Conservation (phyloP, 495 filamentous ascomycete species). For the Aspergillus affinis region DNA sequence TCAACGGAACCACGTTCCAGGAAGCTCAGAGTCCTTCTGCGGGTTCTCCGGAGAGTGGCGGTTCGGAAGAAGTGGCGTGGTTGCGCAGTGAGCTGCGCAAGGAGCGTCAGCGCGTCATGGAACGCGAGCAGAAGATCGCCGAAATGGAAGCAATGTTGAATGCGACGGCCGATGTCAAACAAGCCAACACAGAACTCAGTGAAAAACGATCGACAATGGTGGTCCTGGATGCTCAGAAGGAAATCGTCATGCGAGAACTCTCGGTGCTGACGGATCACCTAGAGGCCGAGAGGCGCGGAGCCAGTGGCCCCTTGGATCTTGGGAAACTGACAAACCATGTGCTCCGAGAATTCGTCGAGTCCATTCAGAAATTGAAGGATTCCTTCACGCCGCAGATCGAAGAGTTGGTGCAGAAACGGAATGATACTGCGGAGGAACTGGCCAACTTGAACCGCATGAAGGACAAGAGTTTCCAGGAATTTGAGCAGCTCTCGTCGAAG, state of each 20-base stretch:
- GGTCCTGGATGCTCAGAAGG: slow-evolving; percentile 89
- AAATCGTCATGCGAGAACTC: slow-evolving; percentile 91
- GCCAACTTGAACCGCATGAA: slow-evolving; percentile 74
- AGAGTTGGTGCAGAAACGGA: slow-evolving; percentile 77
- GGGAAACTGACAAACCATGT: slow-evolving; percentile 79
- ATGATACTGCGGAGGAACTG: slow-evolving; percentile 79
- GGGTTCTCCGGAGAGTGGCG: slow-evolving; percentile 50
- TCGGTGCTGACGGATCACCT: slow-evolving; percentile 81
- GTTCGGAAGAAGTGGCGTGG: slow-evolving; percentile 68
- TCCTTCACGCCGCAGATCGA: slow-evolving; percentile 76
- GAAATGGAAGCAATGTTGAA: slow-evolving; percentile 76
- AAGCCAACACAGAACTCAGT: slow-evolving; percentile 78
- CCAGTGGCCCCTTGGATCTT: slow-evolving; percentile 63
- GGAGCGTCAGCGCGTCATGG: slow-evolving; percentile 75
- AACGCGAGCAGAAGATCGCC: slow-evolving; percentile 73
- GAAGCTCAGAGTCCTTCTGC: slow-evolving; percentile 77
- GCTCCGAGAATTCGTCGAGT: slow-evolving; percentile 83
- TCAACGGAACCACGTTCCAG: slow-evolving; percentile 56
- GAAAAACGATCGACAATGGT: slow-evolving; percentile 97
- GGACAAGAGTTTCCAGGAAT: slow-evolving; percentile 90
- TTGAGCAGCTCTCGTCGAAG: slow-evolving; percentile 88
- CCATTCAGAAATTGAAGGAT: slow-evolving; percentile 82
- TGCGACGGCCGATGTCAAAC: slow-evolving; percentile 76
- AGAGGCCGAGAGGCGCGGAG: slow-evolving; percentile 63
- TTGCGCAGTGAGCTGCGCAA: slow-evolving; percentile 77